These are phyloP conservation scores for Xylariales sp. DNA, from an alignment of 2,329 filamentous ascomycete species.

Conservation along the genomic window DNA sequence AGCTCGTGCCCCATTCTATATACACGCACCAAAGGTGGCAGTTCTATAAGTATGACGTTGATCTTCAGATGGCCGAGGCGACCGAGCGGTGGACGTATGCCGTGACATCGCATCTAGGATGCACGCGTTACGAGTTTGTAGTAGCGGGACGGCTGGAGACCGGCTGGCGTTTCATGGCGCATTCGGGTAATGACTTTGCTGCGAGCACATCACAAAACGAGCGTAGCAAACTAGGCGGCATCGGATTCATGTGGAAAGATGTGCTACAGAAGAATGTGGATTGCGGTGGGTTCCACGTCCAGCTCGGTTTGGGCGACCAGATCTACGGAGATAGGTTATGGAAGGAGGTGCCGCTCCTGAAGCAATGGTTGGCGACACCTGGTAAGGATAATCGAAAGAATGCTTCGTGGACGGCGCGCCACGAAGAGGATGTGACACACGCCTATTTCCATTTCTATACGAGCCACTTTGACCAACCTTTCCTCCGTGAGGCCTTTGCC, in stretches of 20 bases:
- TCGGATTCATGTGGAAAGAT: slow-evolving; percentile 99
- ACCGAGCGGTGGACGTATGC: slow-evolving; percentile 96
- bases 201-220: slow-evolving; percentile 88
- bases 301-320: slow-evolving; percentile 91
- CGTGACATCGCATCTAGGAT: slow-evolving; percentile 94
- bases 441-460: slow-evolving; percentile 99
- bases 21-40: slow-evolving; percentile 92
- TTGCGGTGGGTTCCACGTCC: slow-evolving; percentile 93
- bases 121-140: slow-evolving; percentile 97
- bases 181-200: slow-evolving; percentile 96
- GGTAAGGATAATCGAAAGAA: slow-evolving; percentile 94
- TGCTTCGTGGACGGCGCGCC: slow-evolving; percentile 89
- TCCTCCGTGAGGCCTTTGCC: slow-evolving; percentile 92
- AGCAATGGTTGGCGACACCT: slow-evolving; percentile 93
- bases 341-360: slow-evolving; percentile 93
- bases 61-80: slow-evolving; percentile 88
- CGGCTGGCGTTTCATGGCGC: slow-evolving; percentile 94
- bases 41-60: slow-evolving; percentile 94
- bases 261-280: slow-evolving; percentile 97
- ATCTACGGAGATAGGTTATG: slow-evolving; percentile 95
- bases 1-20: slow-evolving; percentile 84
- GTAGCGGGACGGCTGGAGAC: slow-evolving; percentile 91
- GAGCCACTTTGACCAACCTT: slow-evolving; percentile 97
- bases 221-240: slow-evolving; percentile 83
- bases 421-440: slow-evolving; percentile 95